These are phyloP conservation scores for Amborella trichopoda DNA, from an alignment of 164 flowering plant species.

Conservation along the genomic window DNA sequence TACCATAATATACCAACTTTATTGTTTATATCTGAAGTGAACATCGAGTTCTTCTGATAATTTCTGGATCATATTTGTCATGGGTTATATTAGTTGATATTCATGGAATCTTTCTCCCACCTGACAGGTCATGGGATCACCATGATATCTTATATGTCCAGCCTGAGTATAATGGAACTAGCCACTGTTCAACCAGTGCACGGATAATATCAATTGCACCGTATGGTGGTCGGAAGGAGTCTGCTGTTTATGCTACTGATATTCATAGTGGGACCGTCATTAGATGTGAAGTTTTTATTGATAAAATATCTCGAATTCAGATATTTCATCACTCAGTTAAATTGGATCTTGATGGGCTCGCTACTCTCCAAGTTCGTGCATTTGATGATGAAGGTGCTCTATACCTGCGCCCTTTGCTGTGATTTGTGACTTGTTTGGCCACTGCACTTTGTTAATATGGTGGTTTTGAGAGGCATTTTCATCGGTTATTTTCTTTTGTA, in stretches of 20 bases:
- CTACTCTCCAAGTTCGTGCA: slow-evolving; percentile 77
- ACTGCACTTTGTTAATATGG: too few species aligned
- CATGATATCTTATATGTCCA: slow-evolving; percentile 72
- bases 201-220: slow-evolving; percentile 72
- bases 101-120: too few species aligned
- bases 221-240: slow-evolving; percentile 81
- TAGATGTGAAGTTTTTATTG: slow-evolving; percentile 86
- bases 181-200: slow-evolving; percentile 81
- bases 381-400: slow-evolving; percentile 77
- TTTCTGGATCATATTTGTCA: too few species aligned
- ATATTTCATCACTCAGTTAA: slow-evolving; percentile 88
- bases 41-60: too few species aligned
- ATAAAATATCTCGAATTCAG: slow-evolving; percentile 61
- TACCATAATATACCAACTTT: too few species aligned
- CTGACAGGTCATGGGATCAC: slow-evolving; percentile 99
- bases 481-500: slow-evolving; percentile 1
- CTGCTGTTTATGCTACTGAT: slow-evolving; percentile 87
- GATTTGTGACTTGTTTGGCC: too few species aligned
- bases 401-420: too few species aligned
- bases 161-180: slow-evolving; percentile 69
- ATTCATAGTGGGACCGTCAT: slow-evolving; percentile 53
- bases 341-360: slow-evolving; percentile 91
- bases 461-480: background rate
- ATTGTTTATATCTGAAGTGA: too few species aligned
- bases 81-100: too few species aligned